These are phyloP conservation scores for Penicillium taxi DNA, from an alignment of 495 filamentous ascomycete species.

Conservation along the genomic window DNA sequence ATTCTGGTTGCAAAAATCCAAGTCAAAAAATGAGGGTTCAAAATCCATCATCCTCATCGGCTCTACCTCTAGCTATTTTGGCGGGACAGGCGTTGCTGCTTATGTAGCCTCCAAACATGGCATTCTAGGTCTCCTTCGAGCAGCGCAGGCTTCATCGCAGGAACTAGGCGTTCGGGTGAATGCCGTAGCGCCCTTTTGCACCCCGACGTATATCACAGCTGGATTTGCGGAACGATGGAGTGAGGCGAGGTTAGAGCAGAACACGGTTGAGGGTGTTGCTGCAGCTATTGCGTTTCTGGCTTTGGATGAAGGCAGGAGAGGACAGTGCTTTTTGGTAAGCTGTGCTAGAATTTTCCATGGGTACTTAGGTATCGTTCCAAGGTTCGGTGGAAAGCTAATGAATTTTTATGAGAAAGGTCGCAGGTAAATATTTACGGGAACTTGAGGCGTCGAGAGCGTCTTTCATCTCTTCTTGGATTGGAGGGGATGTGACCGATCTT, in stretches of 20 bases:
- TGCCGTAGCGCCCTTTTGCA: conserved; percentile 26
- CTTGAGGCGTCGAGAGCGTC: conserved; percentile 16
- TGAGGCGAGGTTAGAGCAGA: conserved; percentile 13
- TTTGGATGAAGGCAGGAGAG: conserved; percentile 7
- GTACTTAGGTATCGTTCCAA: no score
- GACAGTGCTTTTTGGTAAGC: conserved; percentile 18
- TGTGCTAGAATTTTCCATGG: no score
- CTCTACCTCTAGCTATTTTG: conserved; percentile 27
- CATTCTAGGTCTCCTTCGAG: conserved; percentile 22
- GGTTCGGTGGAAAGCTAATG: background rate
- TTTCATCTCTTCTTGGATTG: conserved; percentile 19
- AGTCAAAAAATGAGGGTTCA: background rate
- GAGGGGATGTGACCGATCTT: conserved; percentile 19
- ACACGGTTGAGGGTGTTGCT: conserved; percentile 21
- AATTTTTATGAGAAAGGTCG: conserved; percentile 10
- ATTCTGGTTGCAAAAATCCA: no score
- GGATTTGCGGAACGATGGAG: conserved; percentile 17
- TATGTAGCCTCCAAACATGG: conserved; percentile 31
- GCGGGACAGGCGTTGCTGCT: conserved; percentile 19
- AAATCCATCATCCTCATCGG: conserved; percentile 22
- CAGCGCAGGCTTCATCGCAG: conserved; percentile 14
- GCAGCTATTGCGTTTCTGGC: conserved; percentile 14
- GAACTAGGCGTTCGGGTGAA: conserved; percentile 18
- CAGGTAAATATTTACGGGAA: conserved; percentile 20
- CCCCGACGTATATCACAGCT: conserved; percentile 20